Evolutionary conservation across 495 filamentous ascomycete species (phyloP), one percentile per base, ranked within the genome.

Genomic region (Daldinia decipiens): DNA sequence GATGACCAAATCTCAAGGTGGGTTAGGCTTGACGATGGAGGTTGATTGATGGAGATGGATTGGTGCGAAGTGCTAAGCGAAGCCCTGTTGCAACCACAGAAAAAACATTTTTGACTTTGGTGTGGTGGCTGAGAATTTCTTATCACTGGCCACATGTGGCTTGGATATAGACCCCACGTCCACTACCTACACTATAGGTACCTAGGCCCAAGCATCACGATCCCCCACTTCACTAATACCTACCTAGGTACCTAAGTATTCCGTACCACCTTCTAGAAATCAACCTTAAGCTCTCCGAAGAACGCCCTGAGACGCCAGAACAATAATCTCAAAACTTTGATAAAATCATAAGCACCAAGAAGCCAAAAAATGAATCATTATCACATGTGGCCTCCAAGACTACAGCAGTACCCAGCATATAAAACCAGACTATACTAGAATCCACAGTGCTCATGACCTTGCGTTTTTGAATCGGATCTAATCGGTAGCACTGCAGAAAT

Each of bases 61-160:
- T 71, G 71, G 75, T 74, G 73, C 59, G 70, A 71, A 65, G 61
- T 27, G 72, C 68, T 77, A 75, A 77, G 72, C 72, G 75, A 77
- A 59, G 75, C 75, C 75, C 75, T 77, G 72, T 65, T 74, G 64
- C 57, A 68, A 65, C 56, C 68, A 75, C 70, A 70, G 59, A 63
- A 67, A 47, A 70, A 74, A 52, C 29, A 72, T 65, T 74, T 70
- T 73, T 65, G 29, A 52, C 38, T 68, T 72, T 68, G 64, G 62
- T 72, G 74, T 34, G 72, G 67, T 71, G 68, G 71, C 56, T 68
- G 39, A 55, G 13, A 15, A 40, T 57, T 53, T 68, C 43, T 40
- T 19, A 55, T 55, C 38, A 54, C n/a, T 52, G 66, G 64, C 63
- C 59, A 64, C 45, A 0, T 59, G 57, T 68, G 59, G 58, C 55